A percentile compares a stretch with the other conserved stretches of the same genome.
These are phyloP conservation scores for Cutaneotrichosporon curvatum DNA, from an alignment of 1,284 basidiomycete genomes.

Conservation along the genomic window DNA sequence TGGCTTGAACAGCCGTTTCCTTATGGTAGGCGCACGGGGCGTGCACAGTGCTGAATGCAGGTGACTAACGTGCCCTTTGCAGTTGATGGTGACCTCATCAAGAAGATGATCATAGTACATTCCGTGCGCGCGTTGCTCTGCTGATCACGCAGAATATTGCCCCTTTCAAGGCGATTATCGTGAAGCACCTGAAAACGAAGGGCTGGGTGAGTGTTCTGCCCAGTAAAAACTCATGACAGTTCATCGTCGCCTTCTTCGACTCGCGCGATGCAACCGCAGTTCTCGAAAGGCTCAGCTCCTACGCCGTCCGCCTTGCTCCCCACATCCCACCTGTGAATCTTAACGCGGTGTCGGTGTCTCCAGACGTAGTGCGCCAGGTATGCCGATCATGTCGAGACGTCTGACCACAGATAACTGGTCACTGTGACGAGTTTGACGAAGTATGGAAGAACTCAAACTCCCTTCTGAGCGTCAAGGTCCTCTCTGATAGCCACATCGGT, in stretches of 20 bases:
- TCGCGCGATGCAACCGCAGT: constrained; percentile 30
- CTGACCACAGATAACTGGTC: constrained; percentile 14
- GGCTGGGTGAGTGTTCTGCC: constrained; percentile 24
- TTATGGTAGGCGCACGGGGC: constrained; percentile 19
- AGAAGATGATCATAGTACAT: constrained; percentile 22
- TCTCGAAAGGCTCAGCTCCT: constrained; percentile 16
- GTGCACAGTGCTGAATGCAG: constrained; percentile 7
- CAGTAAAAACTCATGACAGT: constrained; percentile 12
- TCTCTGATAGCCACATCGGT: neutral
- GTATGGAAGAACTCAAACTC: constrained; percentile 21
- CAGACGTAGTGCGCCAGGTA: constrained; percentile 20
- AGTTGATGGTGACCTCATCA: constrained; percentile 15
- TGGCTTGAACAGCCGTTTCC: constrained; percentile 25
- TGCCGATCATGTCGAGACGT: neutral
- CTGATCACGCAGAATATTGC: constrained; percentile 19
- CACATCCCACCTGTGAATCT: neutral
- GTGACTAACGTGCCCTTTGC: constrained; percentile 24
- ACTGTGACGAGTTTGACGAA: constrained; percentile 14
- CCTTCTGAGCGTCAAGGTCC: constrained; percentile 15
- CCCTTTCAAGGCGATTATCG: constrained; percentile 24
- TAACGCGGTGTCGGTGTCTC: constrained; percentile 11
- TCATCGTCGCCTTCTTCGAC: constrained; percentile 37
- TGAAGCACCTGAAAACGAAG: constrained; percentile 21
- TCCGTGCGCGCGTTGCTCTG: neutral
- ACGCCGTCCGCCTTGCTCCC: constrained; percentile 14